These are phyloP conservation scores for Saturnispora quitensis DNA, from an alignment of 805 yeast species.

Conservation along the genomic window DNA sequence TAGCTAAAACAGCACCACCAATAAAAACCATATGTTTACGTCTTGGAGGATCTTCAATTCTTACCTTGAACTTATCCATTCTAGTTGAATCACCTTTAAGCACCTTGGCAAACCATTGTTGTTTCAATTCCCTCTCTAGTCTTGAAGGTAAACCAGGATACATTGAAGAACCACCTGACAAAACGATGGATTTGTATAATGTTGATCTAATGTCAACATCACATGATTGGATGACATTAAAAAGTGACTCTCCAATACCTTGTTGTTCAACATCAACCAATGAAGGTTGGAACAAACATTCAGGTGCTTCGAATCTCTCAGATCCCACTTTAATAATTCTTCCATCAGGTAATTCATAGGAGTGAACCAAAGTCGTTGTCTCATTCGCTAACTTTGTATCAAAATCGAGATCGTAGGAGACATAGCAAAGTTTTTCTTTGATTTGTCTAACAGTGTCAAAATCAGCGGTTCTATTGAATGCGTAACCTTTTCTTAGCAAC, in stretches of 20 bases:
- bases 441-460: conserved; percentile 98
- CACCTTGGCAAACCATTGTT: conserved; percentile 87
- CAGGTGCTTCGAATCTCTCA: conserved; percentile 95
- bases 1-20: conserved; percentile 97
- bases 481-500: conserved; percentile 90
- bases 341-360: conserved; percentile 94
- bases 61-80: conserved; percentile 84
- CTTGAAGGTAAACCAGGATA: conserved; percentile 97
- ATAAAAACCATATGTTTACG: conserved; percentile 98
- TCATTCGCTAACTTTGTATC: conserved; percentile 84
- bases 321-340: conserved; percentile 88
- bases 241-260: conserved; percentile 88
- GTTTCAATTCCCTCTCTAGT: conserved; percentile 91
- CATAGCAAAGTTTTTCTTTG: conserved; percentile 92
- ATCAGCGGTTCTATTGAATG: conserved; percentile 97
- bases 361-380: conserved; percentile 90
- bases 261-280: conserved; percentile 95
- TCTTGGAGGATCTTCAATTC: conserved; percentile 98
- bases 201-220: conserved; percentile 90
- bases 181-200: conserved; percentile 81
- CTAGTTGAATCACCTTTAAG: conserved; percentile 80
- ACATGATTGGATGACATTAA: conserved; percentile 88
- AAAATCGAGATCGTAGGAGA: conserved; percentile 85
- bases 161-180: conserved; percentile 98
- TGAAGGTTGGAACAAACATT: conserved; percentile 92